These are phyloP conservation scores for Nannizziopsis barbatae DNA, from an alignment of 2,329 filamentous ascomycete species.

Conservation along the genomic window DNA sequence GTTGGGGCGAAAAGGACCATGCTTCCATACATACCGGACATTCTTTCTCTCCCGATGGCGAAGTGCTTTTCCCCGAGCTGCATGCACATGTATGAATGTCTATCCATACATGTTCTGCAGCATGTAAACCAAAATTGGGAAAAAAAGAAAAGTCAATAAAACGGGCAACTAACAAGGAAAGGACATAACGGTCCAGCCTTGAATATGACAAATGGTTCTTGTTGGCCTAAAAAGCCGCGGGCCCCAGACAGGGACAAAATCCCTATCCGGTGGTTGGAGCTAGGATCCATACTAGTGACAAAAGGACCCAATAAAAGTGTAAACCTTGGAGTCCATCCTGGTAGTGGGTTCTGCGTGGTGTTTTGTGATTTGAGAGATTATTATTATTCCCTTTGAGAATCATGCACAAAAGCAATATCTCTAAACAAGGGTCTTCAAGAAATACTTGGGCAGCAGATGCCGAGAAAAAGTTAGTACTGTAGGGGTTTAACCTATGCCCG, in stretches of 20 bases:
- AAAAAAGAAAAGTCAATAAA: not conserved
- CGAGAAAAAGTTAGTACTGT: too few species aligned
- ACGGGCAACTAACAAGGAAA: too few species aligned
- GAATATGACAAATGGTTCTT: constrained; percentile 9
- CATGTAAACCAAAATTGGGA: not conserved
- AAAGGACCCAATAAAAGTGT: constrained; percentile 1
- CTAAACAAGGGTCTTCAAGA: too few species aligned
- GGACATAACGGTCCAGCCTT: constrained; percentile 6
- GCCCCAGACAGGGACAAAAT: constrained; percentile 3
- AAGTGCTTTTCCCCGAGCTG: constrained; percentile 3
- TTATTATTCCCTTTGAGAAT: too few species aligned
- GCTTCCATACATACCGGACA: not conserved
- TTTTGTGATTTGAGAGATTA: too few species aligned
- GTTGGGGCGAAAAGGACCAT: not conserved
- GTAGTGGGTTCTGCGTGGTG: too few species aligned
- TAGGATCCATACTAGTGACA: not conserved
- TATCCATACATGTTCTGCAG: constrained; percentile 6
- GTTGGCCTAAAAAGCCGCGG: constrained; percentile 12
- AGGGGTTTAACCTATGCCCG: too few species aligned
- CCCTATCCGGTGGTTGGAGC: constrained; percentile 1
- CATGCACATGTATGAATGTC: not conserved
- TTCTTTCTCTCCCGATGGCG: not conserved
- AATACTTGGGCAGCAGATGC: too few species aligned
- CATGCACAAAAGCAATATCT: too few species aligned
- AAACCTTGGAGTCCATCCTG: constrained; percentile 4